These are phyloP conservation scores for Betula pendula DNA, from an alignment of 306 rosid genomes.

Conservation along the genomic window DNA sequence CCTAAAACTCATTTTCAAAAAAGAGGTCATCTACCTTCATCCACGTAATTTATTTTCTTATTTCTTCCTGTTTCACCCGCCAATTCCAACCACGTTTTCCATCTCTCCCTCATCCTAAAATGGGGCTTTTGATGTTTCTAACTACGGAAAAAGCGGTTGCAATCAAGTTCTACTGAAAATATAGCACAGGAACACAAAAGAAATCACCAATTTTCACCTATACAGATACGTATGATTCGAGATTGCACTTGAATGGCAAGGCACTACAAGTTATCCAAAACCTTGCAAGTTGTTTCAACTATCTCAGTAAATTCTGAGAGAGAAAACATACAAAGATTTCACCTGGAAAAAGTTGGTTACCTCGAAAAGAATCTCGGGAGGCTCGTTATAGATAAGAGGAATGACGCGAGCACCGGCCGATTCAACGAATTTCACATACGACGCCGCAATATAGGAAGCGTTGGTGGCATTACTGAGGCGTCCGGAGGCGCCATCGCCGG, in stretches of 20 bases:
- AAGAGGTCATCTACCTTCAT: too few species aligned
- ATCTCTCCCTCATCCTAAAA: not conserved
- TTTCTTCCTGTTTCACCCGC: too few species aligned
- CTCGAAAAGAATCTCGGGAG: constrained; percentile 56
- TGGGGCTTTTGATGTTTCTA: not conserved
- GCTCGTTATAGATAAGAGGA: constrained; percentile 75
- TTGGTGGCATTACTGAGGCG: constrained; percentile 59
- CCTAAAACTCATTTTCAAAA: too few species aligned
- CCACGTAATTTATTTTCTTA: too few species aligned
- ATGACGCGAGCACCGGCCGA: constrained; percentile 86
- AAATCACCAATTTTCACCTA: not conserved
- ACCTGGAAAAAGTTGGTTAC: constrained; percentile 12
- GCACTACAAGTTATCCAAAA: not conserved
- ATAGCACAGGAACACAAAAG: not conserved
- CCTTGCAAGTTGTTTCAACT: not conserved
- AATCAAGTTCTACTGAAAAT: not conserved
- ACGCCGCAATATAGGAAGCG: constrained; percentile 74
- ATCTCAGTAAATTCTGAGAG: not conserved
- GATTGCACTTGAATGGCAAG: not conserved
- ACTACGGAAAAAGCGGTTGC: not conserved
- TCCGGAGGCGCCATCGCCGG: constrained; percentile 85
- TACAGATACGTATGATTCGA: not conserved
- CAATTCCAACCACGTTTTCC: not conserved
- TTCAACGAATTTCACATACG: constrained; percentile 81
- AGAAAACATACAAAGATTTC: not conserved